A percentile compares a stretch with the other conserved stretches of the same genome.
Conservation (phyloP, 192 early-diverging fungal genomes). For the Coemansia sp. region DNA sequence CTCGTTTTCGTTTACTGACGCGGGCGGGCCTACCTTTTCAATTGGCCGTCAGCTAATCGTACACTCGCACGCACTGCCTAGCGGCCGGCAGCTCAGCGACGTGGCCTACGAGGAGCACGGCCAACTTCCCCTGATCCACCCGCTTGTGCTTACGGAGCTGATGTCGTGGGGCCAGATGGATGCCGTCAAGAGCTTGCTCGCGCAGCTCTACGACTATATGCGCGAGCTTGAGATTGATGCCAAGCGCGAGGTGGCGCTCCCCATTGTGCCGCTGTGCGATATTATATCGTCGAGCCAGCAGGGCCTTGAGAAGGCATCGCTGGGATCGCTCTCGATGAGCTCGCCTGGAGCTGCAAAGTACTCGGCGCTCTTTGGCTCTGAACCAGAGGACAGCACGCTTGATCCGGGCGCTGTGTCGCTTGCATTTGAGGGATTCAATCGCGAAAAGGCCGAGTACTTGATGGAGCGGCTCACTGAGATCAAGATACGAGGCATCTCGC, state of each 20-base stretch:
- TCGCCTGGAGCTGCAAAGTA: conserved; percentile 16
- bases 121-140: conserved; percentile 50
- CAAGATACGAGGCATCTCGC: conserved; percentile 60
- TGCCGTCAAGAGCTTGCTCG: conserved; percentile 33
- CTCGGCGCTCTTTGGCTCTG: conserved; percentile 20
- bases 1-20: conserved; percentile 55
- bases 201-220: conserved; percentile 47
- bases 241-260: conserved; percentile 17
- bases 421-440: conserved; percentile 40
- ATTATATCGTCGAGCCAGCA: conserved; percentile 13
- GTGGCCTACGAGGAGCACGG: conserved; percentile 50
- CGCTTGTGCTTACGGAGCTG: conserved; percentile 48
- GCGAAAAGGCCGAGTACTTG: conserved; percentile 50
- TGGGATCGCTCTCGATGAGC: neutral
- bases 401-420: conserved; percentile 9
- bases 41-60: conserved; percentile 37
- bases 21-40: conserved; percentile 52
- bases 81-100: conserved; percentile 23
- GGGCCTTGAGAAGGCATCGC: neutral
- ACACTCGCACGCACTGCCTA: conserved; percentile 17
- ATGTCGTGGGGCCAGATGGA: conserved; percentile 54
- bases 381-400: neutral
- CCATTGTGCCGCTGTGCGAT: conserved; percentile 33
- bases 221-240: conserved; percentile 31
- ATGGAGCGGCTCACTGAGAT: conserved; percentile 46